phyloP scores from a whole-genome alignment of 2,329 filamentous ascomycete species.

The Hypoxylon sp. region DNA sequence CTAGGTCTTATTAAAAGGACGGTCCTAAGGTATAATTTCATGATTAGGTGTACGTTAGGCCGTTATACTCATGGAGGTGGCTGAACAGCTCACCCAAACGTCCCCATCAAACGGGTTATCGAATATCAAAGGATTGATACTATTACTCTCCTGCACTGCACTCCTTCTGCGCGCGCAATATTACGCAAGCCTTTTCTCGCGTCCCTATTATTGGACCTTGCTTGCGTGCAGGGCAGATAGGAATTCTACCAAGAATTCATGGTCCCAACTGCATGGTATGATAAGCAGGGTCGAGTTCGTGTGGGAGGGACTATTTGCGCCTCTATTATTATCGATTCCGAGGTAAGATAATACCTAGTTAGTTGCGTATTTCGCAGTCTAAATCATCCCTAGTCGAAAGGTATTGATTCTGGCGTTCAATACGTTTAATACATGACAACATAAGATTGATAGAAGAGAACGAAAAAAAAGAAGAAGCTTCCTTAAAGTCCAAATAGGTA shows the following conservation, averaged over 20 bases:
- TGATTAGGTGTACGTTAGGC: too few species aligned
- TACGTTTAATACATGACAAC: too few species aligned
- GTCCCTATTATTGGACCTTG: not conserved
- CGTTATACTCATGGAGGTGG: too few species aligned
- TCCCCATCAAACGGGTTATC: slow-evolving; percentile 10
- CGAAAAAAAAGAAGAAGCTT: too few species aligned
- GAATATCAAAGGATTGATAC: slow-evolving; percentile 22
- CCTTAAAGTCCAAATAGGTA: slow-evolving; percentile 1
- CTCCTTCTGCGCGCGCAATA: slow-evolving; percentile 18
- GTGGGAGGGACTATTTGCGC: slow-evolving; percentile 7
- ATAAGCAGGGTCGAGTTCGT: not conserved
- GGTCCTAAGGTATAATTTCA: not conserved
- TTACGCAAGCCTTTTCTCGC: slow-evolving; percentile 10
- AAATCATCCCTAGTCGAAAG: too few species aligned
- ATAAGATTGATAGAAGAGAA: too few species aligned
- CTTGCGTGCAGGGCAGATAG: too few species aligned
- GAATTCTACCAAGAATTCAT: slow-evolving; percentile 1
- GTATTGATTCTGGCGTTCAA: too few species aligned
- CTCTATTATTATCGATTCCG: not conserved
- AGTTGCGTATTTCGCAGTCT: not conserved
- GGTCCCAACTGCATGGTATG: not conserved
- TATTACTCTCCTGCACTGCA: slow-evolving; percentile 21
- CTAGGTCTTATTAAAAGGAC: not conserved
- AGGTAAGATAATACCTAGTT: not conserved
- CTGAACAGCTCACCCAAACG: slow-evolving; percentile 1